Percentiles rank a stretch among this genome's conserved stretches.
Conservation (phyloP, 192 early-diverging fungal species). For the Mortierella hygrophila region DNA sequence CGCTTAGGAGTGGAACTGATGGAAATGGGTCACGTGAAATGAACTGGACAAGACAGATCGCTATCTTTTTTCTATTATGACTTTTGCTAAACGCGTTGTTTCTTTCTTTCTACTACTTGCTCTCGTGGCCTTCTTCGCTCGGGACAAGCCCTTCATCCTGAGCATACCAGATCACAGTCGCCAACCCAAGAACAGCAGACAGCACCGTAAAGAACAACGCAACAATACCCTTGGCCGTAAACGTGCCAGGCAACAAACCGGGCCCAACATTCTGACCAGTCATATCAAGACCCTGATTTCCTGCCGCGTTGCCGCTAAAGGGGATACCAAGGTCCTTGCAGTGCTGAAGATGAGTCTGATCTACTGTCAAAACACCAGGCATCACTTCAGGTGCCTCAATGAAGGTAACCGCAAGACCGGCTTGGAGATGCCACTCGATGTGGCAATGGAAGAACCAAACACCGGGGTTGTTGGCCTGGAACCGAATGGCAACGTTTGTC, state of each 20-base stretch:
- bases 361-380: slow-evolving; percentile 16
- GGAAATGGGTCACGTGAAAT: background rate
- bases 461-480: slow-evolving; percentile 48
- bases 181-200: slow-evolving; percentile 77
- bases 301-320: slow-evolving; percentile 72
- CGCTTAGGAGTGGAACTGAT: background rate
- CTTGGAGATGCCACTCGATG: slow-evolving; percentile 63
- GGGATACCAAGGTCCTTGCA: slow-evolving; percentile 65
- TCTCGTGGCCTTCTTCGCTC: background rate
- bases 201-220: slow-evolving; percentile 77
- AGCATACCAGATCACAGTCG: slow-evolving; percentile 80
- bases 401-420: slow-evolving; percentile 65
- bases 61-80: background rate
- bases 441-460: slow-evolving; percentile 59
- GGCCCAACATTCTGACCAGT: slow-evolving; percentile 60
- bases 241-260: slow-evolving; percentile 58
- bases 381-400: slow-evolving; percentile 63
- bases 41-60: background rate
- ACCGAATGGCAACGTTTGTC: slow-evolving; percentile 9
- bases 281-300: slow-evolving; percentile 67
- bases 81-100: background rate
- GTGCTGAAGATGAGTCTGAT: slow-evolving; percentile 61
- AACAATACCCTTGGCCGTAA: slow-evolving; percentile 72
- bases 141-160: slow-evolving; percentile 14
- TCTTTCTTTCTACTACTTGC: background rate